A percentile compares a stretch with the other conserved stretches of the same genome.
phyloP scores from a whole-genome alignment of 1,284 basidiomycete species.

The Mycosarcoma maydis region DNA sequence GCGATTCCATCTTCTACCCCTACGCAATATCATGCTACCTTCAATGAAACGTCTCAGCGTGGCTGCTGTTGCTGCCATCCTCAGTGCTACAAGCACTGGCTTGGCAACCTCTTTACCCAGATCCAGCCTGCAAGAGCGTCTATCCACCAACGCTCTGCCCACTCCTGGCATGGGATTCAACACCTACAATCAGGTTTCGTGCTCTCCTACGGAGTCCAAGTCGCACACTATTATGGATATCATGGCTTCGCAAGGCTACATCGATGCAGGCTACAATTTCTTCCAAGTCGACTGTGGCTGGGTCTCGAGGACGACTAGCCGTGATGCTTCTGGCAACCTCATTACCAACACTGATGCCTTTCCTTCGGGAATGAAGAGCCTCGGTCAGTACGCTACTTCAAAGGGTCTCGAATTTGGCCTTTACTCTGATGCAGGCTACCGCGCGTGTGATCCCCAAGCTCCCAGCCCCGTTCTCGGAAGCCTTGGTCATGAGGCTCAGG shows the following conservation, averaged over 20 bases:
- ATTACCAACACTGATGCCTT: constrained; percentile 69
- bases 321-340: constrained; percentile 69
- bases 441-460: constrained; percentile 47
- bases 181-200: constrained; percentile 65
- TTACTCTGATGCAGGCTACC: constrained; percentile 71
- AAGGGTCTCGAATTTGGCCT: constrained; percentile 71
- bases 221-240: constrained; percentile 63
- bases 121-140: constrained; percentile 2
- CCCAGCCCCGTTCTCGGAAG: constrained; percentile 68
- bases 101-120: constrained; percentile 3
- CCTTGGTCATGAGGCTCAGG: constrained; percentile 70
- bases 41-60: neutral
- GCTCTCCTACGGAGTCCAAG: constrained; percentile 54
- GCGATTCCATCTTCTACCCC: too few relatives aligned
- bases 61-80: constrained; percentile 6
- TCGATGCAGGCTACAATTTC: constrained; percentile 43
- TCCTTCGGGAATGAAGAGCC: constrained; percentile 70
- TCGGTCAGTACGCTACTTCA: constrained; percentile 69
- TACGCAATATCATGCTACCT: constrained; percentile 6
- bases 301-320: constrained; percentile 65
- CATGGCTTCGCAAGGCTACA: constrained; percentile 63
- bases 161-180: constrained; percentile 59
- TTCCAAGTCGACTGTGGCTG: constrained; percentile 66
- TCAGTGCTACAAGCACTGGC: constrained; percentile 2
- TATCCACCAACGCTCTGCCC: constrained; percentile 8